These are phyloP conservation scores for Clonostachys solani DNA, from an alignment of 2,329 filamentous ascomycete species.

Conservation along the genomic window DNA sequence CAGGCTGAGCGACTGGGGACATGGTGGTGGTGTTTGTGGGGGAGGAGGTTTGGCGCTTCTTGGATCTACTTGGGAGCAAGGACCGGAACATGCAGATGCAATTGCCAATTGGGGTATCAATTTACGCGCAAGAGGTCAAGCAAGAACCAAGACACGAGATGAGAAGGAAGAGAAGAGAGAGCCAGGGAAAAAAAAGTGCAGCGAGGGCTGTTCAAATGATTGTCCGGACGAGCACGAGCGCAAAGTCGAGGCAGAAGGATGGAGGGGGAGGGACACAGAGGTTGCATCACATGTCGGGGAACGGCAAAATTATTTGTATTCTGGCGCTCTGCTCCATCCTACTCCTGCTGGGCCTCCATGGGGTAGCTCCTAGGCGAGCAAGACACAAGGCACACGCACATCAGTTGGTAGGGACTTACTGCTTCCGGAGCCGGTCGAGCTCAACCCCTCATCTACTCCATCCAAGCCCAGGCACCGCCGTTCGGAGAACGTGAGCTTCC, in stretches of 20 bases:
- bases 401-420: too few relatives aligned
- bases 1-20: slow-evolving; percentile 15
- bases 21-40: slow-evolving; percentile 14
- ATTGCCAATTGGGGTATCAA: too few relatives aligned
- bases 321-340: neutral
- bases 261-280: too few relatives aligned
- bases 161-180: slow-evolving; percentile 1
- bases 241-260: too few relatives aligned
- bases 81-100: slow-evolving; percentile 13
- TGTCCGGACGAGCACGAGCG: too few relatives aligned
- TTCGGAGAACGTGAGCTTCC: too few relatives aligned
- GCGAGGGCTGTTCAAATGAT: neutral
- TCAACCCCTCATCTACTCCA: too few relatives aligned
- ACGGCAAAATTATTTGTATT: neutral
- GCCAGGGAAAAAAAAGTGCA: neutral
- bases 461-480: too few relatives aligned
- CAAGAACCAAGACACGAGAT: neutral
- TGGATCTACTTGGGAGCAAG: slow-evolving; percentile 7
- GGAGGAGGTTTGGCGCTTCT: neutral
- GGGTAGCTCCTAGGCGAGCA: too few relatives aligned
- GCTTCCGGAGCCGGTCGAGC: too few relatives aligned
- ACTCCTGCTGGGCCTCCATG: neutral
- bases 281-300: neutral
- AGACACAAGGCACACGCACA: too few relatives aligned
- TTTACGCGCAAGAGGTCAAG: neutral